Evolutionary conservation across 352 stramenopile species (phyloP), one percentile per base, ranked within the genome.

Genomic region (Phytophthora tentaculata): DNA sequence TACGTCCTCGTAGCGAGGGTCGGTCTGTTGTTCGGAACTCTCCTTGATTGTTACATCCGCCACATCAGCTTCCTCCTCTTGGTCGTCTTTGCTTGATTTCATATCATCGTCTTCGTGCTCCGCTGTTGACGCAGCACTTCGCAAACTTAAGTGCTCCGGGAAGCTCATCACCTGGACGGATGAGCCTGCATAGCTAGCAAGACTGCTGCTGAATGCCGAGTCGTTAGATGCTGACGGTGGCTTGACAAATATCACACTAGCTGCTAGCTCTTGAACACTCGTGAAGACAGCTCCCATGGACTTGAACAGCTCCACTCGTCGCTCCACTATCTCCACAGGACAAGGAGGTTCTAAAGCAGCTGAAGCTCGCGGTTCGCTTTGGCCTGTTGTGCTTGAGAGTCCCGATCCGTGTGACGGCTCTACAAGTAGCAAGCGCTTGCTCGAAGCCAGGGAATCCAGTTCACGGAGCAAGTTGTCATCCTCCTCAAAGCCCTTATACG

Each of bases 221-320:
- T 91, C 80, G 45, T 73, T 89, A 2, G 79, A 61, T 47, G 77
- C 41, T 23, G 67, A 74, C n/a, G 85, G 88, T 8, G 81, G 49
- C 43, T 92, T 92, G 1, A 87, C 85, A 49, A 94, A 95, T 64
- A 96, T 89, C 24, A 96, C 83, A 64, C 86, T 95, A 8, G 80
- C 84, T 1, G 87, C 87, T 12, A 96, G 77, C 50, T 94, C 87
- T 64, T 94, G 87, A 39, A 94, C 79, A 28, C 78, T 90, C n/a
- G 83, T 84, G 50, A 95, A 94, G 8, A 82, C 69, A 24, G 83
- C 84, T 5, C 76, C 72, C 41, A 92, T 84, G 0, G 82, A 84
- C 28, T 81, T 83, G 24, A 96, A 85, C 20, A 91, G 50, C 3
- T 79, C 68, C 7, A 89, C 71, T 13, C 86, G 81, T 5, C 86